Conservation (phyloP, 2,329 filamentous ascomycete species). For the Aureobasidium leucospermi region DNA sequence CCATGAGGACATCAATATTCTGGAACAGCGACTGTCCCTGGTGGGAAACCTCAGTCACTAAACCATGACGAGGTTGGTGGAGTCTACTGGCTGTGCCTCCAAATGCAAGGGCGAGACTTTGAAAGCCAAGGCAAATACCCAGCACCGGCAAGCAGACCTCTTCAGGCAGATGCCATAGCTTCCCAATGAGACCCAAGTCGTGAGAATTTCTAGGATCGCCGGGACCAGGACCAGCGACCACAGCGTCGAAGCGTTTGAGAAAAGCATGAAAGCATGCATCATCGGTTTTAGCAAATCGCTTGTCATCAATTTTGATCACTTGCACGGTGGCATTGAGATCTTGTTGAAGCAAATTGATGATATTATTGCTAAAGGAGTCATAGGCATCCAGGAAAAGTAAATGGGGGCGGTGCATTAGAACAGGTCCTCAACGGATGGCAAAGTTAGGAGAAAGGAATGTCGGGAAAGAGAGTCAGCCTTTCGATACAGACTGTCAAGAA, state of each 20-base stretch:
- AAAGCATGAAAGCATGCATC: conserved; percentile 37
- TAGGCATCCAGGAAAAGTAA: conserved; percentile 90
- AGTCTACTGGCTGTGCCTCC: conserved; percentile 61
- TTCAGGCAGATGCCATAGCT: conserved; percentile 62
- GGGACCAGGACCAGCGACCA: conserved; percentile 86
- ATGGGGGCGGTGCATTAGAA: conserved; percentile 22
- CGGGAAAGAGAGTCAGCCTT: conserved; percentile 13
- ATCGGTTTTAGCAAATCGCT: conserved; percentile 27
- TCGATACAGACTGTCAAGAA: conserved; percentile 9
- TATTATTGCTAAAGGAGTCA: conserved; percentile 95
- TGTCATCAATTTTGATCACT: conserved; percentile 57
- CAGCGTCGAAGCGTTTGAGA: conserved; percentile 63
- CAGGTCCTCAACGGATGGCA: neutral
- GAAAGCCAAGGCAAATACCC: conserved; percentile 84
- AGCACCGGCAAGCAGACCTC: conserved; percentile 64
- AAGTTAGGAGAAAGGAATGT: conserved; percentile 7
- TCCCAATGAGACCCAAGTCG: conserved; percentile 78
- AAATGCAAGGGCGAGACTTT: conserved; percentile 65
- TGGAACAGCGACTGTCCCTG: conserved; percentile 57
- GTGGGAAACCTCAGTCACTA: conserved; percentile 63
- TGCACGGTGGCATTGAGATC: conserved; percentile 61
- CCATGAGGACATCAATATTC: conserved; percentile 52
- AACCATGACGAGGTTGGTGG: conserved; percentile 70
- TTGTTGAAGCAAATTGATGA: conserved; percentile 71
- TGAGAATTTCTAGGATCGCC: conserved; percentile 63